These are phyloP conservation scores for Tulasnella sp. DNA, from an alignment of 768 basidiomycete genomes.

Conservation along the genomic window DNA sequence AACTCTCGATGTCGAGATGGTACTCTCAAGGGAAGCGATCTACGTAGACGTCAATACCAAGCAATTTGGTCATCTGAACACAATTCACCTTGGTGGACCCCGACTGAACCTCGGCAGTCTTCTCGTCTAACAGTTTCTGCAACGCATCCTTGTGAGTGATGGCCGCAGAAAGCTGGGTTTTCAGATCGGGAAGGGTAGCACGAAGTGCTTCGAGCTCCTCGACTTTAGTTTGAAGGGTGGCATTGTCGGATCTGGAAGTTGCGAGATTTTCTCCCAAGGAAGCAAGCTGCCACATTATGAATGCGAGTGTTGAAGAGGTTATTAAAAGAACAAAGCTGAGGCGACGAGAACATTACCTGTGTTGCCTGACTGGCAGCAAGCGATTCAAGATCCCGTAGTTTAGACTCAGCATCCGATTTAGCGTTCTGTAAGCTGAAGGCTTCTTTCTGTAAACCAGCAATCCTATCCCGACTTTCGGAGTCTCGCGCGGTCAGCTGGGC, in stretches of 20 bases:
- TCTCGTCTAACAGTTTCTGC: neutral
- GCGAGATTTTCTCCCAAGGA: neutral
- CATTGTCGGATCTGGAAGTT: neutral
- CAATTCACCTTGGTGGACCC: neutral
- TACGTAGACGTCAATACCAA: neutral
- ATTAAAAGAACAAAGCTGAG: neutral
- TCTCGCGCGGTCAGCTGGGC: neutral
- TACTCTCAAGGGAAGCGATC: constrained; percentile 9
- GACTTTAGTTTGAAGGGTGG: neutral
- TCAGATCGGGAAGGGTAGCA: neutral
- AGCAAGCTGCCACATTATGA: neutral
- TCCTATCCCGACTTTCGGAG: neutral
- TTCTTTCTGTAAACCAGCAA: neutral
- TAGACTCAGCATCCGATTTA: neutral
- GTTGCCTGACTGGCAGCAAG: neutral
- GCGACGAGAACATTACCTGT: neutral
- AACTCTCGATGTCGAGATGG: neutral
- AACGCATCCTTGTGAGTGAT: neutral
- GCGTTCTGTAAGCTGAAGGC: neutral
- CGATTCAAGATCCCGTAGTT: neutral
- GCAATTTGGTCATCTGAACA: too few species aligned
- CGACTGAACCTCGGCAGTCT: neutral
- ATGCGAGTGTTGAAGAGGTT: neutral
- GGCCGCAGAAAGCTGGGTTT: neutral
- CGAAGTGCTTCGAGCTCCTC: constrained; percentile 8